These are phyloP conservation scores for Fusarium pseudoanthophilum DNA, from an alignment of 2,329 filamentous ascomycete genomes.

Conservation along the genomic window DNA sequence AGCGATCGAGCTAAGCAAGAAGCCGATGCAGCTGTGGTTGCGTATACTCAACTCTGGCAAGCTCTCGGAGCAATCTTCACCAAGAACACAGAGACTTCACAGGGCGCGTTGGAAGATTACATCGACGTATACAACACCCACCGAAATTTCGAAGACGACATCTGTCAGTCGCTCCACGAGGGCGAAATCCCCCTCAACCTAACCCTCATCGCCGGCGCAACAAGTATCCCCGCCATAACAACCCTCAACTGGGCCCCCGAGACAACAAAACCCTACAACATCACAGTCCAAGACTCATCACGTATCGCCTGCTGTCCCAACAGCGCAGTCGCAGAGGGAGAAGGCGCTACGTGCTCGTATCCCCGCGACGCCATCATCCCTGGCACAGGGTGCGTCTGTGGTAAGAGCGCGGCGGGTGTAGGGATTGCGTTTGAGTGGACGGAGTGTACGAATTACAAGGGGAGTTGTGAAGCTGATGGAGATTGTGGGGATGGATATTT, in stretches of 20 bases:
- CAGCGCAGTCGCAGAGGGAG: constrained; percentile 38
- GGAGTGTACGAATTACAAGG: constrained; percentile 50
- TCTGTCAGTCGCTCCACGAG: constrained; percentile 50
- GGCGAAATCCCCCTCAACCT: constrained; percentile 48
- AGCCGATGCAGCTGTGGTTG: constrained; percentile 43
- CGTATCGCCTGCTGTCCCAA: constrained; percentile 49
- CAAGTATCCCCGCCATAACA: constrained; percentile 44
- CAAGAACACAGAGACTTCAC: constrained; percentile 24
- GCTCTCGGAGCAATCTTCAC: constrained; percentile 49
- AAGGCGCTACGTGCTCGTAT: constrained; percentile 45
- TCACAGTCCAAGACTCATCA: constrained; percentile 50
- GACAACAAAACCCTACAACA: constrained; percentile 41
- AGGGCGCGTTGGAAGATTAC: constrained; percentile 46
- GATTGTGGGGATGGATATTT: constrained; percentile 42
- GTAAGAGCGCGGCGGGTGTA: constrained; percentile 41
- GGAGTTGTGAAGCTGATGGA: constrained; percentile 43
- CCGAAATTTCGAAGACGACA: constrained; percentile 47
- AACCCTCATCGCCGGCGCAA: constrained; percentile 48
- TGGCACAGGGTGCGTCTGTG: constrained; percentile 50
- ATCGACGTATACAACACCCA: constrained; percentile 47
- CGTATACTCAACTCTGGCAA: constrained; percentile 47
- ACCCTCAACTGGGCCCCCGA: constrained; percentile 47
- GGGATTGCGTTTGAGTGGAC: constrained; percentile 49
- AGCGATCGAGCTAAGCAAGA: constrained; percentile 32
- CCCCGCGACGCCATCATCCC: constrained; percentile 46